Evolutionary conservation across 257 asterid genomes (phyloP).

Genomic region (Jacaranda copaia): DNA sequence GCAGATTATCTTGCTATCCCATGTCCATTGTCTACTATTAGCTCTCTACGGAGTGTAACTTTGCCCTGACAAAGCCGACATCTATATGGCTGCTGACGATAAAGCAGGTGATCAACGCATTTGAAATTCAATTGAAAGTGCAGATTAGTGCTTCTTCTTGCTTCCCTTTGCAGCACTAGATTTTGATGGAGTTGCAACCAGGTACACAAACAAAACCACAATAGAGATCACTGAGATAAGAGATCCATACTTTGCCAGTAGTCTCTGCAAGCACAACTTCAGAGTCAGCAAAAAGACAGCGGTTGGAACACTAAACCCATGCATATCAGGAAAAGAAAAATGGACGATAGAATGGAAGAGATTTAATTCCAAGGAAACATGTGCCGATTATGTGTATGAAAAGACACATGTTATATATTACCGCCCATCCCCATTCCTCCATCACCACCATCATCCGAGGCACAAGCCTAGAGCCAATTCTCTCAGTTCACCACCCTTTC

Average conservation of each 20-base stretch:
- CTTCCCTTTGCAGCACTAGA: constrained; percentile 53
- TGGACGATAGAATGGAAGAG: no score
- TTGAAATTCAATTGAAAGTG: constrained; percentile 10
- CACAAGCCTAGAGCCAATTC: no score
- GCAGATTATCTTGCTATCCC: constrained; percentile 24
- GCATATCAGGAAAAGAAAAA: no score
- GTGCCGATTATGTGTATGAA: no score
- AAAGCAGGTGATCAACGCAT: not conserved
- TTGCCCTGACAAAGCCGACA: constrained; percentile 13
- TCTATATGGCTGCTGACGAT: not conserved
- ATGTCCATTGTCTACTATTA: constrained; percentile 8
- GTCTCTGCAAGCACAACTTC: constrained; percentile 51
- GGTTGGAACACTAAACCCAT: not conserved
- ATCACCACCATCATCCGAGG: no score
- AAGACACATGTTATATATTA: no score
- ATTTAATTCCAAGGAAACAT: no score
- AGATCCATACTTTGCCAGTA: constrained; percentile 68
- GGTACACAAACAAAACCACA: constrained; percentile 48
- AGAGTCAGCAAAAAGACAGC: not conserved
- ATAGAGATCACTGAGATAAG: constrained; percentile 58
- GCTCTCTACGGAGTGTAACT: not conserved
- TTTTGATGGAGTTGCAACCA: constrained; percentile 54
- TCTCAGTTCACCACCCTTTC: no score
- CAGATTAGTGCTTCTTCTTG: constrained; percentile 54
- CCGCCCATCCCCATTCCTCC: no score